phyloP scores from a whole-genome alignment of 2,329 filamentous ascomycete genomes.

The Curvularia lunata region DNA sequence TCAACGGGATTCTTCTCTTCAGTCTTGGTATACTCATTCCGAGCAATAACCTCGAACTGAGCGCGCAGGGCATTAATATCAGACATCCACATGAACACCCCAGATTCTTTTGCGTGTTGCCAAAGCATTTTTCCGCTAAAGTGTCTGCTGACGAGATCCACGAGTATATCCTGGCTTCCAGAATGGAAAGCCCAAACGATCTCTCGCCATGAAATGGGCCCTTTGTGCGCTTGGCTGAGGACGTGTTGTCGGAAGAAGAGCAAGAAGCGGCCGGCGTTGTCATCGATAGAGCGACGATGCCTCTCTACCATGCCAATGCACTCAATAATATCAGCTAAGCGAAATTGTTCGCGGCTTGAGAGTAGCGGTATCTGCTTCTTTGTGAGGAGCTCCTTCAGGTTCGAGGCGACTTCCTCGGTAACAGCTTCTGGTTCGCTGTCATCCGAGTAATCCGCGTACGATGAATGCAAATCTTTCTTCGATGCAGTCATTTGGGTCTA shows the following conservation, averaged over 20 bases:
- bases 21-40: conserved; percentile 89
- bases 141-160: conserved; percentile 80
- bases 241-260: conserved; percentile 85
- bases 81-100: conserved; percentile 93
- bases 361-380: conserved; percentile 77
- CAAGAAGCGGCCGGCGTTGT: conserved; percentile 86
- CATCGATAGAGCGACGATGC: conserved; percentile 86
- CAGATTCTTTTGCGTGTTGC: conserved; percentile 83
- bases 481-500: conserved; percentile 50
- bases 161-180: conserved; percentile 84
- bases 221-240: conserved; percentile 67
- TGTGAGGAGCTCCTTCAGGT: conserved; percentile 78
- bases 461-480: conserved; percentile 58
- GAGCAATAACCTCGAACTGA: conserved; percentile 88
- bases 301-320: conserved; percentile 84
- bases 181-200: conserved; percentile 88
- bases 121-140: conserved; percentile 82
- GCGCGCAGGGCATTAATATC: conserved; percentile 73
- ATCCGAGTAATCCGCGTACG: conserved; percentile 60
- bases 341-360: conserved; percentile 84
- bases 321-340: conserved; percentile 82
- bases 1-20: conserved; percentile 89
- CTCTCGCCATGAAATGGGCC: conserved; percentile 72
- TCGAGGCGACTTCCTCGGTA: conserved; percentile 71
- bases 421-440: conserved; percentile 68